A percentile compares a stretch with the other conserved stretches of the same genome.
phyloP scores from a whole-genome alignment of 257 asterid genomes.

The Solanum sejunctum region DNA sequence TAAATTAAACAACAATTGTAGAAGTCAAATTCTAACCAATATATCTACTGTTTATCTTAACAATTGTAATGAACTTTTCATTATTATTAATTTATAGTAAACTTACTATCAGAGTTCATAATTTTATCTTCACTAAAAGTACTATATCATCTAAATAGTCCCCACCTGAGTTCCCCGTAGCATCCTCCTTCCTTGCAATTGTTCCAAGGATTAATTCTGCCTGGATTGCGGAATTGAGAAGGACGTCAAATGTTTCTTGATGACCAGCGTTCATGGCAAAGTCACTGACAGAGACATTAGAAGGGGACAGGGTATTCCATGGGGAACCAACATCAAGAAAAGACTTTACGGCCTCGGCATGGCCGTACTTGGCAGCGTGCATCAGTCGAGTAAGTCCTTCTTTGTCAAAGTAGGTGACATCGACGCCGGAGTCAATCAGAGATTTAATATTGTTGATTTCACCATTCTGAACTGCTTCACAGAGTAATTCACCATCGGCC shows the following conservation, averaged over 20 bases:
- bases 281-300: conserved; percentile 84
- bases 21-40: too few species aligned
- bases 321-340: conserved; percentile 84
- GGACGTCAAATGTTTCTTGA: conserved; percentile 66
- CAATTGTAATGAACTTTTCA: too few species aligned
- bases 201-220: conserved; percentile 90
- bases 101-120: conserved; percentile 81
- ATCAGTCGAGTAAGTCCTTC: conserved; percentile 72
- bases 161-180: conserved; percentile 25
- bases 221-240: conserved; percentile 83
- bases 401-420: conserved; percentile 66
- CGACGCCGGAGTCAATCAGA: conserved; percentile 57
- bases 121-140: conserved; percentile 88
- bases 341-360: conserved; percentile 32
- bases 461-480: conserved; percentile 60
- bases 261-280: conserved; percentile 83
- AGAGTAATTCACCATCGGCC: conserved; percentile 57
- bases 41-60: too few species aligned
- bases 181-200: conserved; percentile 67
- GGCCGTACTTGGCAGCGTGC: conserved; percentile 87
- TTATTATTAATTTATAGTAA: conserved; percentile 23
- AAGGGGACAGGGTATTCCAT: conserved; percentile 84
- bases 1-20: too few species aligned
- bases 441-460: conserved; percentile 28
- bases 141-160: conserved; percentile 83